Conservation (phyloP, 495 filamentous ascomycete species). For the Aspergillus carlsbadensis region DNA sequence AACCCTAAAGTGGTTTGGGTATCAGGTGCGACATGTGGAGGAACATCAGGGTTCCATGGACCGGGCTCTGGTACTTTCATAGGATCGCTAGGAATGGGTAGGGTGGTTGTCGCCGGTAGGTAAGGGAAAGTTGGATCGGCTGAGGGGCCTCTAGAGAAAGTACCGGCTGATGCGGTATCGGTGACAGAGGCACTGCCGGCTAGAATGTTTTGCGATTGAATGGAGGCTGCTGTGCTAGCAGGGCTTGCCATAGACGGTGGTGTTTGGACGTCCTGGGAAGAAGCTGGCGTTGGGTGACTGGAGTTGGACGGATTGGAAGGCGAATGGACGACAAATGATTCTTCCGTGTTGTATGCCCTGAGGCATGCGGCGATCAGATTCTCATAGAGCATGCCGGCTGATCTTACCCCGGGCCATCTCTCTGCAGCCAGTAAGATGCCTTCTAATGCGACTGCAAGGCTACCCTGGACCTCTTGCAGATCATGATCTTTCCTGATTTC, state of each 20-base stretch:
- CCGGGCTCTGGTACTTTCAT: slow-evolving; percentile 21
- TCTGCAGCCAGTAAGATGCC: slow-evolving; percentile 71
- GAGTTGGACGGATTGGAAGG: slow-evolving; percentile 57
- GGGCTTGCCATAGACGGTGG: slow-evolving; percentile 53
- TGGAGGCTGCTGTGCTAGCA: slow-evolving; percentile 41
- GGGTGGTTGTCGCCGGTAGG: slow-evolving; percentile 25
- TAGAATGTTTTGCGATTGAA: slow-evolving; percentile 35
- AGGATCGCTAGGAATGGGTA: slow-evolving; percentile 18
- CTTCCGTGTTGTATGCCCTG: slow-evolving; percentile 73
- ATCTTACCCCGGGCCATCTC: slow-evolving; percentile 84
- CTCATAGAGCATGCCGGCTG: slow-evolving; percentile 76
- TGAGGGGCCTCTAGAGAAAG: slow-evolving; percentile 40
- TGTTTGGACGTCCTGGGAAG: slow-evolving; percentile 41
- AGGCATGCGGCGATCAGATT: slow-evolving; percentile 80
- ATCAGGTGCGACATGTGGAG: slow-evolving; percentile 16
- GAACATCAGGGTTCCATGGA: slow-evolving; percentile 21
- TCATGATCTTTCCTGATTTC: slow-evolving; percentile 70
- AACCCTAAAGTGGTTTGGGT: slow-evolving; percentile 23
- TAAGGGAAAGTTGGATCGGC: slow-evolving; percentile 33
- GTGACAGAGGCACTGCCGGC: slow-evolving; percentile 27
- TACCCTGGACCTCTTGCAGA: slow-evolving; percentile 67
- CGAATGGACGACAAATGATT: slow-evolving; percentile 64
- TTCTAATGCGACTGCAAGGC: slow-evolving; percentile 70
- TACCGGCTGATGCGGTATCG: slow-evolving; percentile 34
- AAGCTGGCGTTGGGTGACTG: slow-evolving; percentile 45